Percentiles rank a stretch among this genome's conserved stretches.
Conservation (phyloP, 805 yeast species). For the Schwanniomyces pseudopolymorphus region DNA sequence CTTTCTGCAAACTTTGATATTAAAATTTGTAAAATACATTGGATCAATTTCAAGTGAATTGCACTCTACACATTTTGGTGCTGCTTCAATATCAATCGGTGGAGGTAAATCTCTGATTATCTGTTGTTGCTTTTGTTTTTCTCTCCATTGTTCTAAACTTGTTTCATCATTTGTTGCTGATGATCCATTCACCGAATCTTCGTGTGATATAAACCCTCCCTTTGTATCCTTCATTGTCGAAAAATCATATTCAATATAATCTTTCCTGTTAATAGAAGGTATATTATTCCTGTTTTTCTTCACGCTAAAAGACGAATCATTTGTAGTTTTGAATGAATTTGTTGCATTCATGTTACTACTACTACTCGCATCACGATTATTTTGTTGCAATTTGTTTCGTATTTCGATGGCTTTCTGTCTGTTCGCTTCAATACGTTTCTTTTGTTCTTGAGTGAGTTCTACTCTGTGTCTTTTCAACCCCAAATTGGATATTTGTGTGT, state of each 20-base stretch:
- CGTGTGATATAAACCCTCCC: slow-evolving; percentile 73
- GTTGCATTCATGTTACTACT: background rate
- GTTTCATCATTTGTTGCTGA: slow-evolving; percentile 17
- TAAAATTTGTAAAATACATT: slow-evolving; percentile 65
- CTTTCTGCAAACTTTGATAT: slow-evolving; percentile 69
- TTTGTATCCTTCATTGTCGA: slow-evolving; percentile 84
- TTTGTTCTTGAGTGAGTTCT: slow-evolving; percentile 49
- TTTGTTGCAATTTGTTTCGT: slow-evolving; percentile 29
- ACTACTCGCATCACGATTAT: slow-evolving; percentile 34
- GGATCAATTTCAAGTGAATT: slow-evolving; percentile 77
- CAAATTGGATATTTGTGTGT: background rate
- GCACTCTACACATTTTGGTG: slow-evolving; percentile 86
- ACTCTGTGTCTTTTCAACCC: slow-evolving; percentile 19
- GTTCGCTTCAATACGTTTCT: slow-evolving; percentile 49
- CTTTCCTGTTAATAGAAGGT: slow-evolving; percentile 51
- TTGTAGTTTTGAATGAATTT: background rate
- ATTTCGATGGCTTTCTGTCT: slow-evolving; percentile 53
- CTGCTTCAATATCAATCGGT: slow-evolving; percentile 66
- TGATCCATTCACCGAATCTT: slow-evolving; percentile 16
- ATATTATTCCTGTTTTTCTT: background rate
- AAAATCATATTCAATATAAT: slow-evolving; percentile 82
- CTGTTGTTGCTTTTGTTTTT: slow-evolving; percentile 40
- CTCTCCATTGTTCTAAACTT: slow-evolving; percentile 48
- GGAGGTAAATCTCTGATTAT: slow-evolving; percentile 59
- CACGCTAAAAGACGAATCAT: background rate